Base-by-base conservation (phyloP, 106 monocot genomes). In the Narthecium ossifragum region DNA sequence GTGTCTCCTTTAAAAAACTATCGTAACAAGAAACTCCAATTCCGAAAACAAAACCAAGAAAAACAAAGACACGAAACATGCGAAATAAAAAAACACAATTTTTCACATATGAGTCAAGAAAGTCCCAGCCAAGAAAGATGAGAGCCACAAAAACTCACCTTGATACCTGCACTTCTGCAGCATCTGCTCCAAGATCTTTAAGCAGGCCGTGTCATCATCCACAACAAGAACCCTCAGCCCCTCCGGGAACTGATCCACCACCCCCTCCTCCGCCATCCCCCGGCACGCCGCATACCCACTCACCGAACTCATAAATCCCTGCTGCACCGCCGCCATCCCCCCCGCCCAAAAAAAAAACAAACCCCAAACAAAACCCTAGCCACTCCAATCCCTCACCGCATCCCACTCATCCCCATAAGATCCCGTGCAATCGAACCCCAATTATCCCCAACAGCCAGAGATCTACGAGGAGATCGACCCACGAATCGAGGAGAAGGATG, bases 201-300 rank as follows among this genome's bases (percentile, higher is more conserved):
- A 41, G 48, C 78, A 78, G 1, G 72, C 66, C 62, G 33, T 61
- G 22, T 78, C 78, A 49, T 78, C 78, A 24, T 78, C 78, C 11
- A 78, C 78, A 4, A 72, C 78, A 5, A 78, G 72, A 17, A 78
- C 78, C 41, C 72, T 65, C 43, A 78, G 4, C 21, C 78, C 78
- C 2, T 57, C 78, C 1, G 78, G 78, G 40, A 78, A 78, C 66
- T 58, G 39, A 5, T 65, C 59, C 52, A 41, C 26, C 64, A 21
- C 53, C 8, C 6, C 50, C 7, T 26, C 63, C 9, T 61, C 66
- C 17, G 15, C 22, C 34, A 30, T 6, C 24, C 11, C 12, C 24
- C 11, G 9, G 22, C 69, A n/a, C n/a, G 56, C 26, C 45, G 29
- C 53, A 23, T 54, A 54, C 0, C 31, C 31, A 5, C 31, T 29